These are phyloP conservation scores for Achlya hypogyna DNA, from an alignment of 352 stramenopile species.

Conservation along the genomic window DNA sequence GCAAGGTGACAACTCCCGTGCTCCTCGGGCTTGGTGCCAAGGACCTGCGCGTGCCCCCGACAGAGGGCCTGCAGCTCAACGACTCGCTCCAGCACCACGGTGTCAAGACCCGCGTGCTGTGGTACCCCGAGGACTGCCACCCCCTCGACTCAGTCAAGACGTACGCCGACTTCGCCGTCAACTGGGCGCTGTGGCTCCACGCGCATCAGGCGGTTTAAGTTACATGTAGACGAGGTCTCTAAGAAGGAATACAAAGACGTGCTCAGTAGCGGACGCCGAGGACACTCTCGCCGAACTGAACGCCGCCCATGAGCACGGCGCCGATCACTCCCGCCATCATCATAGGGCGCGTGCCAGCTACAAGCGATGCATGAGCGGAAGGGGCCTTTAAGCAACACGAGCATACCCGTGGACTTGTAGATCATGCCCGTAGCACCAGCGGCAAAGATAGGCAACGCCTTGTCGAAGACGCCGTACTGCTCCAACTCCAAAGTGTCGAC, in stretches of 20 bases:
- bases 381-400: not conserved
- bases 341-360: conserved; percentile 69
- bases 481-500: conserved; percentile 73
- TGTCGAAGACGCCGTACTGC: conserved; percentile 73
- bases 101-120: conserved; percentile 46
- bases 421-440: conserved; percentile 72
- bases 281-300: conserved; percentile 54
- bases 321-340: conserved; percentile 69
- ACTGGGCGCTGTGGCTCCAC: conserved; percentile 66
- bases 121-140: conserved; percentile 69
- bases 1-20: conserved; percentile 80
- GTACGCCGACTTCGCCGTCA: conserved; percentile 59
- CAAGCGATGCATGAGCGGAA: not conserved
- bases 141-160: conserved; percentile 57
- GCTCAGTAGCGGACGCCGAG: not conserved
- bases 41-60: conserved; percentile 86
- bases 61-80: conserved; percentile 89
- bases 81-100: conserved; percentile 63
- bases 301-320: conserved; percentile 68
- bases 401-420: conserved; percentile 71
- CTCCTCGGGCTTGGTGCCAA: conserved; percentile 88
- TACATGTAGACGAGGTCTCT: not conserved
- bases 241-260: not conserved
- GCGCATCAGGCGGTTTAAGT: too few species aligned
- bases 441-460: conserved; percentile 74